phyloP scores from a whole-genome alignment of 2,329 filamentous ascomycete species.

The Cladophialophora bantiana region DNA sequence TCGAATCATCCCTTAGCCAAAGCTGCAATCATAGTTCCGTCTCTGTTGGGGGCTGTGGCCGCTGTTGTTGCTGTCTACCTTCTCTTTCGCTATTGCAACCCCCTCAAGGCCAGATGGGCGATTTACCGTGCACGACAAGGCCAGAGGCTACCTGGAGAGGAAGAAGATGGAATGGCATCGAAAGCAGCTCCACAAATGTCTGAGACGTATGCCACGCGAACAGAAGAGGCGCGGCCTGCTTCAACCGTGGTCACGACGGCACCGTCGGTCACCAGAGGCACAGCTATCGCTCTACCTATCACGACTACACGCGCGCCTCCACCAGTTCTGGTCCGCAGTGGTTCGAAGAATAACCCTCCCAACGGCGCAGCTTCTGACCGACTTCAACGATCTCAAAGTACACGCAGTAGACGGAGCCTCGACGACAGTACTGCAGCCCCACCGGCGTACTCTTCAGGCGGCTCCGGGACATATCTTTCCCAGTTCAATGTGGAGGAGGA shows the following conservation, averaged over 20 bases:
- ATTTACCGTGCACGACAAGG: conserved; percentile 9
- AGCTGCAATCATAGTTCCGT: conserved; percentile 18
- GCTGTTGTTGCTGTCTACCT: conserved; percentile 16
- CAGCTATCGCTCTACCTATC: conserved; percentile 1
- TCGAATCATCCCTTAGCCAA: conserved; percentile 1
- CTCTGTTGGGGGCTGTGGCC: conserved; percentile 22
- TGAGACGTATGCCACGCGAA: conserved; percentile 12
- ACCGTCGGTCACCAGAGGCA: conserved; percentile 1
- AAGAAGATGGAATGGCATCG: conserved; percentile 11
- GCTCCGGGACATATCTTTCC: neutral
- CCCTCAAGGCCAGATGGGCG: conserved; percentile 10
- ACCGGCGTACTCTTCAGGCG: neutral
- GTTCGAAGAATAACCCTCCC: neutral
- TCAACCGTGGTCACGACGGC: conserved; percentile 2
- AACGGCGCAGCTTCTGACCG: neutral
- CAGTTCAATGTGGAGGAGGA: conserved; percentile 5
- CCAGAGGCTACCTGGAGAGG: conserved; percentile 15
- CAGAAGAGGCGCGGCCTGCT: neutral
- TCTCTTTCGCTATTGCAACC: conserved; percentile 23
- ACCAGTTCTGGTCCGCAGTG: conserved; percentile 9
- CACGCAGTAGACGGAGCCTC: neutral
- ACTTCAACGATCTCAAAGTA: neutral
- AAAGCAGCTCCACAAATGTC: conserved; percentile 2
- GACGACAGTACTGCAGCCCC: neutral
- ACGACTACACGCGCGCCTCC: conserved; percentile 9